Percentiles rank a stretch among this genome's conserved stretches.
These are phyloP conservation scores for Suillus lakei DNA, from an alignment of 768 basidiomycete genomes.

Conservation along the genomic window DNA sequence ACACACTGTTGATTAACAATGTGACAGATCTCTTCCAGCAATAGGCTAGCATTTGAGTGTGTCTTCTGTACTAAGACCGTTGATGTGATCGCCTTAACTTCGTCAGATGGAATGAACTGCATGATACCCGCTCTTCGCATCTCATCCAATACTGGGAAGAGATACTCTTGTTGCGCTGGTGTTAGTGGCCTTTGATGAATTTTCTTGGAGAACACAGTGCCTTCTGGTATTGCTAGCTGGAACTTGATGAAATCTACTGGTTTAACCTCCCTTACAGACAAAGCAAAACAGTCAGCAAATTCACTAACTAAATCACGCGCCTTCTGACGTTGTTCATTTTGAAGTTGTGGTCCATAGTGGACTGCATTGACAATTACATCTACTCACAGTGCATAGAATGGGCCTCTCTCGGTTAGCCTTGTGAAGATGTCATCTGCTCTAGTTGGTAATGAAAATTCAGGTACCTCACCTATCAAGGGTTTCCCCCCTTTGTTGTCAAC, in stretches of 20 bases:
- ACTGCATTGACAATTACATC: constrained; percentile 21
- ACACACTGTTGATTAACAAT: constrained; percentile 18
- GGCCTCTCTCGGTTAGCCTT: constrained; percentile 14
- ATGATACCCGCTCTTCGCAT: constrained; percentile 39
- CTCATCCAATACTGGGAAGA: constrained; percentile 37
- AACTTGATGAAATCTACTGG: constrained; percentile 37
- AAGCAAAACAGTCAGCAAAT: constrained; percentile 46
- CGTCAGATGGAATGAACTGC: background rate
- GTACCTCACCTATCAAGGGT: background rate
- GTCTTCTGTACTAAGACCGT: constrained; percentile 21
- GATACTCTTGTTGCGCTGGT: constrained; percentile 35
- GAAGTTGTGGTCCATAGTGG: constrained; percentile 29
- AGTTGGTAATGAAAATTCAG: background rate
- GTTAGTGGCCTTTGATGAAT: constrained; percentile 37
- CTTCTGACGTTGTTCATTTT: constrained; percentile 20
- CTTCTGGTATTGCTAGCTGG: constrained; percentile 35
- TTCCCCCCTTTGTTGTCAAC: background rate
- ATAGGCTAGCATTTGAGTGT: constrained; percentile 10
- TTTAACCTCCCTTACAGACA: constrained; percentile 43
- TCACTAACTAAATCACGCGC: constrained; percentile 29
- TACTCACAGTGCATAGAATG: constrained; percentile 24
- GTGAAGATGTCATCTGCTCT: constrained; percentile 14
- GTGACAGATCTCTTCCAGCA: constrained; percentile 11
- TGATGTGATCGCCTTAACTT: constrained; percentile 16
- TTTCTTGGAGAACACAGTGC: constrained; percentile 34